Conservation (phyloP, 495 filamentous ascomycete genomes). For the Penicillium pancosmium region DNA sequence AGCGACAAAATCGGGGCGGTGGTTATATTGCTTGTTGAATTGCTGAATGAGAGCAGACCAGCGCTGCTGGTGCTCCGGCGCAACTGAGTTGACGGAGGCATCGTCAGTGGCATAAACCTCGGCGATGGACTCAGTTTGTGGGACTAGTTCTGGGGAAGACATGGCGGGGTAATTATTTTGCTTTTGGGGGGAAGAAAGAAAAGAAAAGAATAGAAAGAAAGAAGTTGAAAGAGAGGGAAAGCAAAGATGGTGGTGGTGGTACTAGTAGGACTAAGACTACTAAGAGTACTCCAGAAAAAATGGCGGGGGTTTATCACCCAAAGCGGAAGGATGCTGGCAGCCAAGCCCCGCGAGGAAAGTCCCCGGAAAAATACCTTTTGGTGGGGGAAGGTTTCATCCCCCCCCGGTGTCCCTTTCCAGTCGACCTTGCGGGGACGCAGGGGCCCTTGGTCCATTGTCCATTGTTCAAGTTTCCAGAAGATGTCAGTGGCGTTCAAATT, state of each 20-base stretch:
- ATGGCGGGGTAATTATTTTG: slow-evolving; percentile 36
- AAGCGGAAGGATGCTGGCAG: slow-evolving; percentile 14
- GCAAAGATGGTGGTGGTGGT: slow-evolving; percentile 3
- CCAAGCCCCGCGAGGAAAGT: slow-evolving; percentile 11
- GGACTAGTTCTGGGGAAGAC: slow-evolving; percentile 50
- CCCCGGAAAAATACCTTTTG: slow-evolving; percentile 20
- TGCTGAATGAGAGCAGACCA: slow-evolving; percentile 72
- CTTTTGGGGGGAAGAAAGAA: neutral
- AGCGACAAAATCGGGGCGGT: slow-evolving; percentile 76
- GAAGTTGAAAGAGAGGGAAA: slow-evolving; percentile 1
- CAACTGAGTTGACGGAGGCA: slow-evolving; percentile 38
- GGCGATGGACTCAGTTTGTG: slow-evolving; percentile 52
- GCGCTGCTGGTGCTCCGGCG: slow-evolving; percentile 51
- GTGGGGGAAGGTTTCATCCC: slow-evolving; percentile 16
- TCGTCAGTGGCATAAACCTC: slow-evolving; percentile 54
- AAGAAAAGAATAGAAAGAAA: slow-evolving; percentile 2
- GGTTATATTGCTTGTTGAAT: slow-evolving; percentile 74
- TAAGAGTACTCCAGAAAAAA: slow-evolving; percentile 11
- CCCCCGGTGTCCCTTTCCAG: slow-evolving; percentile 24
- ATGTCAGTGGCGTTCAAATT: no score
- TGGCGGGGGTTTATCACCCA: neutral
- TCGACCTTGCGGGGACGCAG: slow-evolving; percentile 16
- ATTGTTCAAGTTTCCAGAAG: no score
- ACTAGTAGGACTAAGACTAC: neutral
- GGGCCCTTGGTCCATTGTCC: neutral